Conservation (phyloP, 768 basidiomycete species). For the Lactifluus subvellereus region DNA sequence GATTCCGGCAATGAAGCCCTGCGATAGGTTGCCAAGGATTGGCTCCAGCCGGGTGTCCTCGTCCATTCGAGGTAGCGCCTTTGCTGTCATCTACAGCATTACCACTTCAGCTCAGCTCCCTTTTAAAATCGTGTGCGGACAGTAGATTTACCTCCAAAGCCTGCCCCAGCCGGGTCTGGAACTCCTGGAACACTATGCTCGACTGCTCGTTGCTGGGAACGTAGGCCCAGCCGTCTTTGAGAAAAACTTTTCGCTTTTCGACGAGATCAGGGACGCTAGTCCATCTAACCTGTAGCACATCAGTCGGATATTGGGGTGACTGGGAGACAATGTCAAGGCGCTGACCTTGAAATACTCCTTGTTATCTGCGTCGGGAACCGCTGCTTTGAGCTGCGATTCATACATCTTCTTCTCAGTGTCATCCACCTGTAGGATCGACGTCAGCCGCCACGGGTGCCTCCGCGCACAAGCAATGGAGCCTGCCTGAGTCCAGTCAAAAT, state of each 20-base stretch:
- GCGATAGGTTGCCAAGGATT: constrained; percentile 84
- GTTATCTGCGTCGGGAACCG: constrained; percentile 32
- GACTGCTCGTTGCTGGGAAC: constrained; percentile 73
- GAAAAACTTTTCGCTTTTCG: constrained; percentile 68
- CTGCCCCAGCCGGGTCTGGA: constrained; percentile 61
- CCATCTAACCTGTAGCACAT: constrained; percentile 75
- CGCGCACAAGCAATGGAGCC: constrained; percentile 22
- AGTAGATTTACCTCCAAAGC: constrained; percentile 59
- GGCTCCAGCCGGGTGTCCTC: constrained; percentile 90
- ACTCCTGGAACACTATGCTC: constrained; percentile 84
- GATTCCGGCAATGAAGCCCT: constrained; percentile 89
- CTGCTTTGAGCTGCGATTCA: constrained; percentile 43
- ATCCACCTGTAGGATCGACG: constrained; percentile 43
- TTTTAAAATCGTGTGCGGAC: background rate
- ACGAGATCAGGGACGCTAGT: constrained; percentile 91
- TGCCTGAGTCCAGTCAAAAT: constrained; percentile 64
- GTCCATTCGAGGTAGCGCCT: constrained; percentile 82
- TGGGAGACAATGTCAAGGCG: background rate
- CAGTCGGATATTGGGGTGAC: background rate
- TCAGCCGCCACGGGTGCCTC: constrained; percentile 2
- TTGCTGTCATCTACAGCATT: constrained; percentile 63
- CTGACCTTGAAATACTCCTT: constrained; percentile 77
- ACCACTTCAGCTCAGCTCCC: background rate
- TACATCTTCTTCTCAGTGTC: constrained; percentile 49
- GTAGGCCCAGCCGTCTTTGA: constrained; percentile 82